Conservation (phyloP, 306 rosid genomes). For the Mimosa pudica region DNA sequence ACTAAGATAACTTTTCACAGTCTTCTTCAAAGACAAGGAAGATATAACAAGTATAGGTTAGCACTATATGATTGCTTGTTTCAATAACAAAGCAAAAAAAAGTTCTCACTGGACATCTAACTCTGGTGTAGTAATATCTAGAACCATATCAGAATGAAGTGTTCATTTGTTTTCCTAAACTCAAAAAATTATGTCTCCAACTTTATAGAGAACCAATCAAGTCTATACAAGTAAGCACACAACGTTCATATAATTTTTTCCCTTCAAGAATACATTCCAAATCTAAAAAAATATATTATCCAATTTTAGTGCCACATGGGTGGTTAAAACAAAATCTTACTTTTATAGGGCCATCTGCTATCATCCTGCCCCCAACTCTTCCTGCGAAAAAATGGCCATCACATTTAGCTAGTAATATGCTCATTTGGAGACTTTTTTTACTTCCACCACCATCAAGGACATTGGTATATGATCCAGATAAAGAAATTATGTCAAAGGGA, state of each 20-base stretch:
- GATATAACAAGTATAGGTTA: not conserved
- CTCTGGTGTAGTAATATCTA: not conserved
- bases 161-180: not conserved
- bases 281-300: not conserved
- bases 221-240: not conserved
- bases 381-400: constrained; percentile 60
- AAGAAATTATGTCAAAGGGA: constrained; percentile 48
- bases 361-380: constrained; percentile 38
- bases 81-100: not conserved
- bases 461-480: constrained; percentile 47
- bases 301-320: not conserved
- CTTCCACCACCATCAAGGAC: constrained; percentile 5
- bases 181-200: not conserved
- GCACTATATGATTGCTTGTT: not conserved
- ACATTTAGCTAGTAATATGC: constrained; percentile 39
- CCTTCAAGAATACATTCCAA: constrained; percentile 13
- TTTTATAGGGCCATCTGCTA: constrained; percentile 57
- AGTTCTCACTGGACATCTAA: not conserved
- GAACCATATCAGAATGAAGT: not conserved
- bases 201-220: not conserved
- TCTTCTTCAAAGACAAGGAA: not conserved
- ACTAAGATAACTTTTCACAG: not conserved
- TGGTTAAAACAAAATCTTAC: constrained; percentile 34
- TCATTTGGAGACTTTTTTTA: constrained; percentile 32
- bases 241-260: not conserved